Evolutionary conservation across 306 rosid genomes (phyloP), one percentile per base, ranked within the genome.

Genomic region (Aeschynomene evenia): DNA sequence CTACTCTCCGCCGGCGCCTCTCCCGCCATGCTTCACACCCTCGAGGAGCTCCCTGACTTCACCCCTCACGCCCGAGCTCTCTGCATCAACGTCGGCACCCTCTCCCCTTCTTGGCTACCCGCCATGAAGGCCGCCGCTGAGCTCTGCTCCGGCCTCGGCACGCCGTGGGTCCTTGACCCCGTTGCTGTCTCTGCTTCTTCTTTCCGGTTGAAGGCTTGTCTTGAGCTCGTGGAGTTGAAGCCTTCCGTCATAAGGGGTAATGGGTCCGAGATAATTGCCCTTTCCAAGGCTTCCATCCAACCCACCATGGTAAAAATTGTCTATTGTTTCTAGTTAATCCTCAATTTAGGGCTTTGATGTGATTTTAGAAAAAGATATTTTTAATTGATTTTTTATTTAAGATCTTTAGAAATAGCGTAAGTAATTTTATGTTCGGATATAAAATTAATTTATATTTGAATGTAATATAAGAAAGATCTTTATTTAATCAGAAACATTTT

Each of bases 161-260:
- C 58, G 63, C 98, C 97, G 0, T 93, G 96, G 97, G 86, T 93
- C 48, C 96, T 93, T 11, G 96, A 93, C 56, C 98, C 97, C 0
- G 97, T 93, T 53, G 96, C 96, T 19, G 94, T 70, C 9, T 85
- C 87, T 1, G 97, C 97, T 36, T 86, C 97, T 9, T 8, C 54
- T 12, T 94, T 86, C 62, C 87, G 97, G 11, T 46, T 88, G 66
- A 48, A 72, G 42, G 94, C 95, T 55, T 93, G 96, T 34, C 65
- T 76, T 11, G 86, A 85, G 14, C 97, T 93, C n/a, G 66, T 88
- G 11, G 33, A 13, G 4, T 51, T 90, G 16, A 85, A 81, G 31
- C 98, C 96, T 3, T 63, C 88, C 13, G 97, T 94, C 7, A 80
- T 90, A 0, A 64, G 98, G 63, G 96, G 97, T 24, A 94, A 94